Conservation (phyloP, 2,329 filamentous ascomycete species). For the Nemania sp. region DNA sequence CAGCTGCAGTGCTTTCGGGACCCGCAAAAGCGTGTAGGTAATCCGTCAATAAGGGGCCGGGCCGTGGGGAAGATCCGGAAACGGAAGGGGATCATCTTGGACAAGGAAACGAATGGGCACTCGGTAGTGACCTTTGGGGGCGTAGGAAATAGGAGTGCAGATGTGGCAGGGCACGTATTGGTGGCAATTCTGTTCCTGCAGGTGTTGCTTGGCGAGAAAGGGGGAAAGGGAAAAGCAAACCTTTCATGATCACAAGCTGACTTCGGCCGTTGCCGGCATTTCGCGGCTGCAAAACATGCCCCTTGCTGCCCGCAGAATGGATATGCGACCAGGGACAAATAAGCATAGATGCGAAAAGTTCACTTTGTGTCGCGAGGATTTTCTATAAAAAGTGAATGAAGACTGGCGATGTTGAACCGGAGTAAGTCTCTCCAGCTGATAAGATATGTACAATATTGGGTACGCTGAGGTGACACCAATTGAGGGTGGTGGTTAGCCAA, state of each 20-base stretch:
- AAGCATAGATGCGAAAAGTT: too few relatives aligned
- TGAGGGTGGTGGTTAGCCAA: not conserved
- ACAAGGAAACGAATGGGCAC: slow-evolving; percentile 3
- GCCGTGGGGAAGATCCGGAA: slow-evolving; percentile 31
- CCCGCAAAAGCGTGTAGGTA: slow-evolving; percentile 14
- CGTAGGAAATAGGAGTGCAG: not conserved
- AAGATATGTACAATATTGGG: not conserved
- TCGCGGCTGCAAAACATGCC: not conserved
- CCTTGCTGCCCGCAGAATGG: not conserved
- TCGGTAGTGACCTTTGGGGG: not conserved
- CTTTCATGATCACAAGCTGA: slow-evolving; percentile 3
- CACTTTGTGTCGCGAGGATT: too few relatives aligned
- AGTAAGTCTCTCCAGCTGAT: too few relatives aligned
- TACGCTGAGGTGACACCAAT: too few relatives aligned
- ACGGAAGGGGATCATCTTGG: slow-evolving; percentile 21
- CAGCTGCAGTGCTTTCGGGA: slow-evolving; percentile 10
- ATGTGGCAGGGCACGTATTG: slow-evolving; percentile 7
- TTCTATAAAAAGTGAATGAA: too few relatives aligned
- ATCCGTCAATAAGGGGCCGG: slow-evolving; percentile 20
- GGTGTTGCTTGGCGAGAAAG: slow-evolving; percentile 1
- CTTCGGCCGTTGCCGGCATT: slow-evolving; percentile 3
- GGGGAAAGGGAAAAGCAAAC: slow-evolving; percentile 7
- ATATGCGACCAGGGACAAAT: not conserved
- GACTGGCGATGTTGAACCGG: not conserved
- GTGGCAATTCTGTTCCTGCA: slow-evolving; percentile 10